phyloP scores from a whole-genome alignment of 2,329 filamentous ascomycete genomes.

The Ophiognomonia clavigignenti-juglandacearum region DNA sequence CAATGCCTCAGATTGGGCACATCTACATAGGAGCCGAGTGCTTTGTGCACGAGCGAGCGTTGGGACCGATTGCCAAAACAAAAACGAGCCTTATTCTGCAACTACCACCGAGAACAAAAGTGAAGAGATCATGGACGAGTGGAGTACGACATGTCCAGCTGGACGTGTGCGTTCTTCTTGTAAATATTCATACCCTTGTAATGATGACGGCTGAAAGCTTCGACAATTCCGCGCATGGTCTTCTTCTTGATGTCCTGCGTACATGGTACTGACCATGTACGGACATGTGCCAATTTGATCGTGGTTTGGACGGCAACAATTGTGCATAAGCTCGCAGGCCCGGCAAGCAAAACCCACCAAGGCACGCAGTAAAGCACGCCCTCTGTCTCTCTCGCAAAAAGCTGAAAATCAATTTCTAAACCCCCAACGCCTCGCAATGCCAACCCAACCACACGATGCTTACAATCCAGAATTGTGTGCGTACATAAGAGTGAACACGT shows the following conservation, averaged over 20 bases:
- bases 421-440: slow-evolving; percentile 15
- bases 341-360: not conserved
- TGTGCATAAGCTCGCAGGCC: too few species aligned
- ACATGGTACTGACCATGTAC: too few species aligned
- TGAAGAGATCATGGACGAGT: not conserved
- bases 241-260: too few species aligned
- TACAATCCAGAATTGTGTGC: not conserved
- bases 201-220: not conserved
- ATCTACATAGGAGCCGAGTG: too few species aligned
- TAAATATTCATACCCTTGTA: slow-evolving; percentile 3
- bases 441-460: not conserved
- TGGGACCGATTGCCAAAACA: not conserved
- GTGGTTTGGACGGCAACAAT: too few species aligned
- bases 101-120: not conserved
- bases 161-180: not conserved
- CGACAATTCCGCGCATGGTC: not conserved
- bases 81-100: not conserved
- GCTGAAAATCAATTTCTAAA: not conserved
- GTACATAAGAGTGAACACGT: too few species aligned
- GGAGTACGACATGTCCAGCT: not conserved
- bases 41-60: too few species aligned
- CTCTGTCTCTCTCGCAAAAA: not conserved
- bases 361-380: not conserved
- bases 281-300: too few species aligned
- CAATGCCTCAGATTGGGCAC: too few species aligned